Evolutionary conservation across 2,329 filamentous ascomycete genomes (phyloP), one percentile per base, ranked within the genome.

Genomic region (Fusarium azukiicola): DNA sequence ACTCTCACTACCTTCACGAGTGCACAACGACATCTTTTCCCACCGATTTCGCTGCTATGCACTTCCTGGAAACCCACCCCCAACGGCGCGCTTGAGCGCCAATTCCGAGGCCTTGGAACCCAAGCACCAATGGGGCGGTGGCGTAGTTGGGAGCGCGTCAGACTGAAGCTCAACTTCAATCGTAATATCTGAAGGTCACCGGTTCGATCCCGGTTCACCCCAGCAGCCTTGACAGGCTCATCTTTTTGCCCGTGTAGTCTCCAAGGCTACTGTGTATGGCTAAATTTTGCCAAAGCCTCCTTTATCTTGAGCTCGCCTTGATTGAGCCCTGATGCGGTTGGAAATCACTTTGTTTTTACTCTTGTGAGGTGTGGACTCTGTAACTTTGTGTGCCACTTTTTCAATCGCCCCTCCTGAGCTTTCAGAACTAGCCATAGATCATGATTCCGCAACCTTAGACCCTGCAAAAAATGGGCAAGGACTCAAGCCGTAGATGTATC

Each of bases 81-180:
- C 42, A 5, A 6, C 6, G n/a, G 56, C 38, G 42, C 21, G 38
- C 9, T 61, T 61, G 56, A 61, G 56, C 38, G 9, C 36, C 16
- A 17, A 61, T 61, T 61, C 56, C 36, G 21, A 42, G 38, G 38
- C 10, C 38, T 19, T 61, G 38, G 3, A 61, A 61, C 56, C 3
- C 56, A 61, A 61, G 38, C 40, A 61, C 38, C 38, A 61, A 40
- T 61, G 56, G 56, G 56, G 56, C 56, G 56, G 56, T 61, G 56
- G 56, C 56, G 56, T 61, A 61, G 56, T 61, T 61, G 56, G 56
- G 56, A 61, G 56, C 56, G 56, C 56, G 56, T 61, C 56, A 61
- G 56, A 61, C 56, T 61, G 56, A 61, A 61, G 56, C 56, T 61
- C 56, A 61, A 61, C 56, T 61, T 61, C 56, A 61, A 61, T 61